phyloP scores from a whole-genome alignment of 495 filamentous ascomycete genomes.

The Daldinia childiae region DNA sequence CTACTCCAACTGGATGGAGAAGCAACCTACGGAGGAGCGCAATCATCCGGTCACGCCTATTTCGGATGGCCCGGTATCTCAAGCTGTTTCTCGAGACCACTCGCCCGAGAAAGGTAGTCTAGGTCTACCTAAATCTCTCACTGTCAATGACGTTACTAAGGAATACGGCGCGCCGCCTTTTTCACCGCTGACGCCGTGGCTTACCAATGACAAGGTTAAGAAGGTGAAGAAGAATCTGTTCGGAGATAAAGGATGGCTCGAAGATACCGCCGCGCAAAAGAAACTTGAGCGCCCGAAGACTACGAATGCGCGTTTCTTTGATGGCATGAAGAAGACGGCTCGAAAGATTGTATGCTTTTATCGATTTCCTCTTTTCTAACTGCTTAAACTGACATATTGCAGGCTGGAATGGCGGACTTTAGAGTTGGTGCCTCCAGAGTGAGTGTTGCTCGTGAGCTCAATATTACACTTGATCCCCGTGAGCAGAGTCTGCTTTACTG shows the following conservation, averaged over 20 bases:
- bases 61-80: neutral
- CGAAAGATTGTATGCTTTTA: constrained; percentile 53
- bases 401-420: constrained; percentile 46
- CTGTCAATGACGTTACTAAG: neutral
- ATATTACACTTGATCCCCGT: constrained; percentile 53
- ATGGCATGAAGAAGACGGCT: constrained; percentile 53
- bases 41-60: neutral
- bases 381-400: constrained; percentile 20
- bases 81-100: neutral
- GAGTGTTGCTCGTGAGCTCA: constrained; percentile 34
- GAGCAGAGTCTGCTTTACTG: constrained; percentile 59
- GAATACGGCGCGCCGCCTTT: constrained; percentile 25
- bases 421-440: constrained; percentile 25
- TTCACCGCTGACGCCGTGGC: constrained; percentile 41
- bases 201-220: constrained; percentile 17
- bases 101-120: neutral
- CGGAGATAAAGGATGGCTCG: constrained; percentile 60
- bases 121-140: neutral
- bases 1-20: constrained; percentile 27
- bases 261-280: constrained; percentile 48
- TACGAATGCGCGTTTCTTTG: constrained; percentile 44
- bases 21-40: neutral
- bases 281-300: constrained; percentile 39
- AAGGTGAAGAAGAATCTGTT: constrained; percentile 52
- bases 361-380: neutral